phyloP scores from a whole-genome alignment of 805 yeast genomes.

The Sugiyamaella qingdaonensis region DNA sequence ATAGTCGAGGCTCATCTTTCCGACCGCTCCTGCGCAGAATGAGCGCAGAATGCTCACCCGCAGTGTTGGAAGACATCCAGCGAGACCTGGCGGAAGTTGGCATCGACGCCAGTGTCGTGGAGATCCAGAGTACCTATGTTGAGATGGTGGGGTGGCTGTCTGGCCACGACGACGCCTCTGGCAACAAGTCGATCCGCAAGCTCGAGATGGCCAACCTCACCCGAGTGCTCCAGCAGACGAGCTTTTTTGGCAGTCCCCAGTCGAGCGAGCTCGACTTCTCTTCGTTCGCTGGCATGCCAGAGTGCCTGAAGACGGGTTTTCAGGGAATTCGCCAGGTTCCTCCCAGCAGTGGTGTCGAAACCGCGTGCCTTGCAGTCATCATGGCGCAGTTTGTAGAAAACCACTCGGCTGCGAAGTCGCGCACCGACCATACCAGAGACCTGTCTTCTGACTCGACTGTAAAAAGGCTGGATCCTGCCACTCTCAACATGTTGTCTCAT shows the following conservation, averaged over 20 bases:
- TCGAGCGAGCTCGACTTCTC: neutral
- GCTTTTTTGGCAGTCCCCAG: no score
- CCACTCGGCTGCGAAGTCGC: neutral
- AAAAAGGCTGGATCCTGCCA: neutral
- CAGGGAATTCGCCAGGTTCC: neutral
- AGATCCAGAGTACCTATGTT: neutral
- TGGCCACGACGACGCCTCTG: neutral
- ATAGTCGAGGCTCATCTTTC: no score
- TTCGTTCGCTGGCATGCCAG: neutral
- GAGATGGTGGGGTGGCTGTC: neutral
- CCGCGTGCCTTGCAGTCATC: neutral
- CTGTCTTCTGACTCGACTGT: neutral
- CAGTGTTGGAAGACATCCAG: neutral
- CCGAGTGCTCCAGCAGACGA: neutral
- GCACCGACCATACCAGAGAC: neutral
- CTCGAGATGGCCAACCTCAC: neutral
- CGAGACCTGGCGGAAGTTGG: neutral
- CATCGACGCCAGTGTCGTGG: neutral
- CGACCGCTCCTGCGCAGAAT: neutral
- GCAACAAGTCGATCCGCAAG: neutral
- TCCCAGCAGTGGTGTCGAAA: neutral
- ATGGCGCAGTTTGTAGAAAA: neutral
- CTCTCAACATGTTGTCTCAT: constrained; percentile 1
- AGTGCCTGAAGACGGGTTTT: neutral
- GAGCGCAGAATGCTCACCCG: neutral